phyloP scores from a whole-genome alignment of 352 stramenopile species.

The Globisporangium acanthophoron region DNA sequence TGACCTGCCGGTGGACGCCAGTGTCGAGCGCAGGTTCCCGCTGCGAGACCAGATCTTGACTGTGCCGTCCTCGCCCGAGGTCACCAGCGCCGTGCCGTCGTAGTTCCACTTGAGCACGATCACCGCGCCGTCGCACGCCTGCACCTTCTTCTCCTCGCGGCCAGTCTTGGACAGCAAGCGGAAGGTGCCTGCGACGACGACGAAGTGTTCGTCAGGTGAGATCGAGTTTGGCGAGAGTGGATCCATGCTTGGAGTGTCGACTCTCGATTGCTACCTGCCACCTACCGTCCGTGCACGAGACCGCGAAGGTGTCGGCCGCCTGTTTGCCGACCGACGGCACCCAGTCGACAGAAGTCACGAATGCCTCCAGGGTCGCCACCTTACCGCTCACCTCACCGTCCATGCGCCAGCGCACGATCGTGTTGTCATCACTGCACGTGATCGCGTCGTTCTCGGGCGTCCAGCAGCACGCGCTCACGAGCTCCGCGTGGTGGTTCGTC shows the following conservation, averaged over 20 bases:
- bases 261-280: neutral
- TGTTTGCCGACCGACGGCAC: slow-evolving; percentile 80
- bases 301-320: slow-evolving; percentile 78
- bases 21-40: slow-evolving; percentile 82
- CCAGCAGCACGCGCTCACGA: slow-evolving; percentile 84
- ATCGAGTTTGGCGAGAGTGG: neutral
- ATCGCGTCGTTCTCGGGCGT: slow-evolving; percentile 87
- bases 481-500: slow-evolving; percentile 71
- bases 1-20: slow-evolving; percentile 72
- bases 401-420: slow-evolving; percentile 80
- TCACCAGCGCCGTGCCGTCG: slow-evolving; percentile 89
- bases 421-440: slow-evolving; percentile 84
- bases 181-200: slow-evolving; percentile 48
- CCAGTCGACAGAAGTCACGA: slow-evolving; percentile 78
- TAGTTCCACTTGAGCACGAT: slow-evolving; percentile 92
- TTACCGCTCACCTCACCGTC: slow-evolving; percentile 75
- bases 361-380: slow-evolving; percentile 67
- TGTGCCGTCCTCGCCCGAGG: slow-evolving; percentile 89
- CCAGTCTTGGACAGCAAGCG: slow-evolving; percentile 87
- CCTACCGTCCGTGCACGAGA: slow-evolving; percentile 84
- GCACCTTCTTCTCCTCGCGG: slow-evolving; percentile 90
- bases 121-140: slow-evolving; percentile 78
- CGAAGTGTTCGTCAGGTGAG: neutral
- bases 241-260: neutral
- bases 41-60: slow-evolving; percentile 91